These are phyloP conservation scores for Kluyveromyces siamensis DNA, from an alignment of 805 yeast species.

Conservation along the genomic window DNA sequence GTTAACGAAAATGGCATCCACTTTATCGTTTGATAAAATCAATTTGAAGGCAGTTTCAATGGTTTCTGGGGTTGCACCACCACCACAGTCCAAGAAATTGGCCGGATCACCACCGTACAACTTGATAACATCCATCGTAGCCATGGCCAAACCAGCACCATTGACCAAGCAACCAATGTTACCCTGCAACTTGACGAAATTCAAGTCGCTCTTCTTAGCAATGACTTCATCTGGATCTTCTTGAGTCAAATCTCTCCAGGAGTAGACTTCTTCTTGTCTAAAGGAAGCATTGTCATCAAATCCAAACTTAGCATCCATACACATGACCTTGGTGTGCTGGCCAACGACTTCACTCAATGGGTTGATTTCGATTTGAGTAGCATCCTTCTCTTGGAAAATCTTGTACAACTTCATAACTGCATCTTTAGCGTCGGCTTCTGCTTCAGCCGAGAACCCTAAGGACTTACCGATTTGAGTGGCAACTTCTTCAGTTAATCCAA, in stretches of 20 bases:
- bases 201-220: slow-evolving; percentile 83
- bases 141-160: slow-evolving; percentile 99
- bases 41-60: slow-evolving; percentile 94
- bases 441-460: slow-evolving; percentile 72
- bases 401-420: slow-evolving; percentile 79
- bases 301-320: slow-evolving; percentile 98
- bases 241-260: slow-evolving; percentile 95
- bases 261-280: slow-evolving; percentile 90
- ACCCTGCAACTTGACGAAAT: slow-evolving; percentile 96
- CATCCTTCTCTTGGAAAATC: slow-evolving; percentile 84
- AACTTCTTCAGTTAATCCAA: slow-evolving; percentile 70
- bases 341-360: slow-evolving; percentile 89
- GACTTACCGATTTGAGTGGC: slow-evolving; percentile 71
- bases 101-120: slow-evolving; percentile 98
- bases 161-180: slow-evolving; percentile 97
- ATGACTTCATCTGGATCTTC: slow-evolving; percentile 96
- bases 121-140: slow-evolving; percentile 98
- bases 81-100: slow-evolving; percentile 99
- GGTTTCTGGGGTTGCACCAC: slow-evolving; percentile 98
- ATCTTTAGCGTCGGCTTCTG: slow-evolving; percentile 79
- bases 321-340: slow-evolving; percentile 66
- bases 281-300: slow-evolving; percentile 94
- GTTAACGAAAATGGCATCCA: slow-evolving; percentile 93
- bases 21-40: slow-evolving; percentile 80
- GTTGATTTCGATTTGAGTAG: slow-evolving; percentile 97